Evolutionary conservation across 2,329 filamentous ascomycete genomes (phyloP).

Genomic region (Claviceps pusilla): DNA sequence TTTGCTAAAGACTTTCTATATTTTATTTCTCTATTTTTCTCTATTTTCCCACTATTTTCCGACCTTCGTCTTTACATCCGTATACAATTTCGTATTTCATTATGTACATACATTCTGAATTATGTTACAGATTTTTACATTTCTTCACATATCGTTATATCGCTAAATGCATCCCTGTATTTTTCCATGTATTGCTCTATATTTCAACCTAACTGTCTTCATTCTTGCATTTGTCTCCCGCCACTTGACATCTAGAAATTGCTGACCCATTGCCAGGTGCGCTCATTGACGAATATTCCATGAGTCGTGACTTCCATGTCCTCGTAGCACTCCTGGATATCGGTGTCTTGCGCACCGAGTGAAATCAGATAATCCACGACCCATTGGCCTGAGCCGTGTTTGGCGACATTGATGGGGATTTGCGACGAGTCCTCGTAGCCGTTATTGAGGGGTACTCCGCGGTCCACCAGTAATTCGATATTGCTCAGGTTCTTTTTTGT

Average conservation of each 20-base stretch:
- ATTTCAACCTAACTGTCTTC: too few species aligned
- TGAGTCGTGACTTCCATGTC: not conserved
- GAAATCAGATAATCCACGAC: not conserved
- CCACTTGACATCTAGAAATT: not conserved
- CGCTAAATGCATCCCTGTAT: too few species aligned
- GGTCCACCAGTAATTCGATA: not conserved
- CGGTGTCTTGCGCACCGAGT: not conserved
- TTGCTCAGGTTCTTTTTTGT: not conserved
- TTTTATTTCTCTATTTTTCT: too few species aligned
- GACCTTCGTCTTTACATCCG: too few species aligned
- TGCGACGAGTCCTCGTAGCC: not conserved
- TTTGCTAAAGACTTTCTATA: too few species aligned
- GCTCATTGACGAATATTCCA: not conserved
- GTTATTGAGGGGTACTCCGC: not conserved
- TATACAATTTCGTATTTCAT: too few species aligned
- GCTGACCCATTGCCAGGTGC: constrained; percentile 1
- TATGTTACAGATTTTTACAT: too few species aligned
- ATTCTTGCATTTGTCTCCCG: too few species aligned
- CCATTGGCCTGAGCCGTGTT: not conserved
- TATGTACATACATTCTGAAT: too few species aligned
- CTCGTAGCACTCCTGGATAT: not conserved
- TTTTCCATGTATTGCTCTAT: too few species aligned
- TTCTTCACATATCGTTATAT: too few species aligned
- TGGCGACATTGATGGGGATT: not conserved
- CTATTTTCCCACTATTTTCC: too few species aligned